A percentile compares a stretch with the other conserved stretches of the same genome.
Conservation (phyloP, 2,329 filamentous ascomycete genomes). For the Aulographum hederae region DNA sequence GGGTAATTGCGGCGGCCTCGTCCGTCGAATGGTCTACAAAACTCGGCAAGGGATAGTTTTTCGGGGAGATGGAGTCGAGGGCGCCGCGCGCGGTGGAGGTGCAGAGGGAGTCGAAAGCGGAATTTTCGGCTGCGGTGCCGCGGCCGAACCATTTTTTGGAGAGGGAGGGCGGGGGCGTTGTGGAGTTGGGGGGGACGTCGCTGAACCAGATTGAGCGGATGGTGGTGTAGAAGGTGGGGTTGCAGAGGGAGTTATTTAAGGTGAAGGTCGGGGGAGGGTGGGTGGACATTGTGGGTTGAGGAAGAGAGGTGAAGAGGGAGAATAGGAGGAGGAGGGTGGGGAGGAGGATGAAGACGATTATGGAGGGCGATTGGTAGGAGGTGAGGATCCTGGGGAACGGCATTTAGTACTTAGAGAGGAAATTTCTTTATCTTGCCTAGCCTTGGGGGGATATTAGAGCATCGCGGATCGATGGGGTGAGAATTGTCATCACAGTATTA, state of each 20-base stretch:
- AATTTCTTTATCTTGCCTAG: too few species aligned
- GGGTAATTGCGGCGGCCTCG: constrained; percentile 5
- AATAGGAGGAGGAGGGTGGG: too few species aligned
- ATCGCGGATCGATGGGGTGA: too few species aligned
- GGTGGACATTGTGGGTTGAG: too few species aligned
- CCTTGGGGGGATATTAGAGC: too few species aligned
- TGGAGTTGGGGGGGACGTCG: constrained; percentile 12
- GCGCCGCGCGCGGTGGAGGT: constrained; percentile 15
- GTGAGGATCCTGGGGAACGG: too few species aligned
- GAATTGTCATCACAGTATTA: too few species aligned
- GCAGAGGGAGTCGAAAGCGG: constrained; percentile 19
- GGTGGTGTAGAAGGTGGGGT: constrained; percentile 16
- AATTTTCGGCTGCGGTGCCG: constrained; percentile 14
- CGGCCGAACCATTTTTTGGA: constrained; percentile 20
- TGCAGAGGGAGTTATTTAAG: constrained; percentile 22
- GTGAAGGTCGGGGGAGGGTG: too few species aligned
- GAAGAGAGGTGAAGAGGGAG: too few species aligned
- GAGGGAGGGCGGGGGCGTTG: constrained; percentile 7
- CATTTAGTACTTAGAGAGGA: too few species aligned
- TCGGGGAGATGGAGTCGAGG: constrained; percentile 19
- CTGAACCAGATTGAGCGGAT: constrained; percentile 21
- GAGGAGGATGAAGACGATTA: too few species aligned
- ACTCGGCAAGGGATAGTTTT: constrained; percentile 12
- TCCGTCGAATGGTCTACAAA: constrained; percentile 11
- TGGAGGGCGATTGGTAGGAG: too few species aligned